Base-by-base conservation (phyloP, 2,329 filamentous ascomycete species). In the Aspergillus calidoustus region DNA sequence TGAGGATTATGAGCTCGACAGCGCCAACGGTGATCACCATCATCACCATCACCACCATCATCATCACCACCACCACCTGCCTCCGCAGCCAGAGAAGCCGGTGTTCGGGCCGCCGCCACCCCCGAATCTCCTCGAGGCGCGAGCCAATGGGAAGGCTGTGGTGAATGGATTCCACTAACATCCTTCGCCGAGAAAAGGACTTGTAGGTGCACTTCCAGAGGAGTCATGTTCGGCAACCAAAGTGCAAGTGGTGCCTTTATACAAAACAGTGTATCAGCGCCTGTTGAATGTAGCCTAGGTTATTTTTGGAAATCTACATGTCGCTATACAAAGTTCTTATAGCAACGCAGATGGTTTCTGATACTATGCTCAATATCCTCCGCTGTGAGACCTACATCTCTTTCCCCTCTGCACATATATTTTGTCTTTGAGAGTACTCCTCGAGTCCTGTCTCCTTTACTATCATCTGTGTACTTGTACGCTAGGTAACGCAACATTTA, bases 21-120 rank as follows among this genome's bases (percentile, higher is more conserved):
- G 65, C 31, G 62, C 68, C 54, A 69, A 70, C 52, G 71, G 69
- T n/a, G 65, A 69, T 47, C 49, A 51, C 58, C 34, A 41, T 15
- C 34, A 41, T 41, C 34, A 41, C 34, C 31, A 38, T 15, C 34
- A 41, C 15, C 34, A 41, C 15, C 34, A 41, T 41, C 34, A 41
- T 15, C 34, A 69, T 47, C 57, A 59, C 13, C 49, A 51, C 58
- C 67, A 67, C 48, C 60, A 63, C 47, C 63, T 71, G 46, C 61
- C 70, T 13, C 68, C 72, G 48, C 69, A 72, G 59, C 70, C 73
- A 51, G 74, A 76, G 54, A 80, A 79, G 64, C 79, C 79, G 28
- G 77, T 81, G 44, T 81, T 81, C 63, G 79, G 79, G 43, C 81
- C 82, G 23, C 82, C 82, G 28, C 83, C 82, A 19, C 83, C 83